Conservation (phyloP, 1,284 basidiomycete genomes). For the Singerocomus inundabilis region DNA sequence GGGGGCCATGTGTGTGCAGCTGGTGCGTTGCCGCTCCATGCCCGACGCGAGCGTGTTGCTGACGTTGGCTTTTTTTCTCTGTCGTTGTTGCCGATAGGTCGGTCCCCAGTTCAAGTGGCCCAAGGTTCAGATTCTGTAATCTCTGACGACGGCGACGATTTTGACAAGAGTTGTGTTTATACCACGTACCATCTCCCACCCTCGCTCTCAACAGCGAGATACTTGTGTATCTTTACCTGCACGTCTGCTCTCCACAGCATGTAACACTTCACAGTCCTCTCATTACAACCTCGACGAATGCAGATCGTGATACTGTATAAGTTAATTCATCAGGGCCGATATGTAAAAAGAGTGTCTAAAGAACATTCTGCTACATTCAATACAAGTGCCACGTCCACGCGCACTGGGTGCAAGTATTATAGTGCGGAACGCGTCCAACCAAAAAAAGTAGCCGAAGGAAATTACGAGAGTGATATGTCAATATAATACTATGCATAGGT, state of each 20-base stretch:
- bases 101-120: conserved; percentile 81
- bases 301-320: conserved; percentile 21
- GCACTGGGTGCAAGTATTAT: conserved; percentile 25
- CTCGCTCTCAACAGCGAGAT: conserved; percentile 46
- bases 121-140: conserved; percentile 65
- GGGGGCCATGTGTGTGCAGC: conserved; percentile 85
- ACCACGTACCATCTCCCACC: conserved; percentile 11
- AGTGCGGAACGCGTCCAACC: conserved; percentile 18
- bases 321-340: conserved; percentile 10
- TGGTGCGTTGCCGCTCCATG: conserved; percentile 48
- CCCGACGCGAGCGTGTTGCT: neutral
- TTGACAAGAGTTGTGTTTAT: conserved; percentile 1
- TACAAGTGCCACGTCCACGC: conserved; percentile 14
- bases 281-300: neutral
- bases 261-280: conserved; percentile 17
- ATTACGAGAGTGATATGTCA: conserved; percentile 18
- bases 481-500: conserved; percentile 16
- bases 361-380: conserved; percentile 19
- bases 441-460: conserved; percentile 10
- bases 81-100: conserved; percentile 41
- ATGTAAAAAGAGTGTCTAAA: conserved; percentile 12
- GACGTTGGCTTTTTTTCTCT: neutral
- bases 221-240: conserved; percentile 27
- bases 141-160: neutral
- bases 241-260: conserved; percentile 34